Evolutionary conservation across 257 asterid genomes (phyloP).

Genomic region (Ocimum tenuiflorum): DNA sequence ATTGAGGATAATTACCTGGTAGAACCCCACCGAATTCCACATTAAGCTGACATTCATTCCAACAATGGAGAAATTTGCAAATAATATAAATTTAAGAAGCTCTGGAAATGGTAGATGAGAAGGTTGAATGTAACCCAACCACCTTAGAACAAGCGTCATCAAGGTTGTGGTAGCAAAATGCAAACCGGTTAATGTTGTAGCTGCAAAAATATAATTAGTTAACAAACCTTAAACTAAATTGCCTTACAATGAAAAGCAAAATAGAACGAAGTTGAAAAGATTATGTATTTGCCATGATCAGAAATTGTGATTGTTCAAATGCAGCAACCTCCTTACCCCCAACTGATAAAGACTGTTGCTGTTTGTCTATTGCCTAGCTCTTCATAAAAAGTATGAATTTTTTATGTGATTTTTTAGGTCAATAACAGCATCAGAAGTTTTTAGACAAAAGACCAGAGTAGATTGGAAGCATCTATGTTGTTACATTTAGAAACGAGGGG

Average conservation of each 20-base stretch:
- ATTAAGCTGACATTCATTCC: conserved; percentile 98
- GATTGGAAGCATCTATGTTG: neutral
- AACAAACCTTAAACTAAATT: neutral
- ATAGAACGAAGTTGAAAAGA: neutral
- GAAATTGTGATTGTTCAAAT: neutral
- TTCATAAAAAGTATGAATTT: neutral
- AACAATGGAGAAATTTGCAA: conserved; percentile 93
- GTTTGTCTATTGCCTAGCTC: conserved; percentile 2
- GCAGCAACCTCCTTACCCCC: neutral
- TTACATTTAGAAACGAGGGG: neutral
- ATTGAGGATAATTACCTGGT: conserved; percentile 59
- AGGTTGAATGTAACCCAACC: conserved; percentile 93
- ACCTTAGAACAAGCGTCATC: conserved; percentile 87
- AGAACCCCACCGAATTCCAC: conserved; percentile 99
- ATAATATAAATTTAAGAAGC: conserved; percentile 76
- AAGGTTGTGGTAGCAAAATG: conserved; percentile 93
- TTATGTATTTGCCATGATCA: neutral
- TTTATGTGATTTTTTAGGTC: neutral
- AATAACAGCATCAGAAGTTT: neutral
- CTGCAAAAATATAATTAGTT: conserved; percentile 54
- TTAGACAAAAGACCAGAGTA: conserved; percentile 11
- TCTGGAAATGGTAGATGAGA: conserved; percentile 82
- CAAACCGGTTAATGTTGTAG: conserved; percentile 93
- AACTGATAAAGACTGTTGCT: neutral
- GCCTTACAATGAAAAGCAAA: neutral